Conservation (phyloP, 1,284 basidiomycete genomes). For the Coniophora puteana region DNA sequence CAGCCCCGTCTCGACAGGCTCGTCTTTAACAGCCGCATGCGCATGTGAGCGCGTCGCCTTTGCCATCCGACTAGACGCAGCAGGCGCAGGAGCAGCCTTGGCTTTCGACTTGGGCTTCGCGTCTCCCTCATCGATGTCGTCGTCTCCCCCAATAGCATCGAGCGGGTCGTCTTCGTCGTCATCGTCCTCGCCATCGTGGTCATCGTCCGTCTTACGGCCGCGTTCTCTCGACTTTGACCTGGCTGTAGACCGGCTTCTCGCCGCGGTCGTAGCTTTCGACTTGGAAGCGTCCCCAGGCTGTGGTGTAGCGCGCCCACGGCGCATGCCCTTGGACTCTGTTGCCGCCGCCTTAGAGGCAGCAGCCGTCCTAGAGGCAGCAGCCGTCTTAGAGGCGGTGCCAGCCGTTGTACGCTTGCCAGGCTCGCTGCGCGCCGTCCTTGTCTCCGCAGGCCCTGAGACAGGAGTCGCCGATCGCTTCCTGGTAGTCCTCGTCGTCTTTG, state of each 20-base stretch:
- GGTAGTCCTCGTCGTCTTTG: constrained; percentile 1
- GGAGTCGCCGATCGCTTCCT: constrained; percentile 6
- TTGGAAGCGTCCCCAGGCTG: neutral
- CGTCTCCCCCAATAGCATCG: constrained; percentile 13
- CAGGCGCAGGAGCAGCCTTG: constrained; percentile 15
- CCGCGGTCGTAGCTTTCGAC: neutral
- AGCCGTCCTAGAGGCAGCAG: neutral
- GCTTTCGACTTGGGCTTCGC: constrained; percentile 17
- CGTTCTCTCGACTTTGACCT: constrained; percentile 1
- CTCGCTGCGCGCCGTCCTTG: neutral
- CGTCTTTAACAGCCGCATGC: neutral
- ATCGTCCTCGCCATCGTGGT: constrained; percentile 7
- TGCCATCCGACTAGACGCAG: constrained; percentile 12
- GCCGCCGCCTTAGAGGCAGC: constrained; percentile 1
- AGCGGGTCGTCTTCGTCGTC: constrained; percentile 14
- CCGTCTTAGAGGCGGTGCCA: neutral
- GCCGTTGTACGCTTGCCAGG: constrained; percentile 3
- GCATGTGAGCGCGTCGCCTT: constrained; percentile 2
- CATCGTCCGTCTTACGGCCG: constrained; percentile 9
- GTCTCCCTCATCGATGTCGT: constrained; percentile 10
- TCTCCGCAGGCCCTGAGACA: neutral
- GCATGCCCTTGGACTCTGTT: constrained; percentile 1
- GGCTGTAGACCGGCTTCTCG: constrained; percentile 1
- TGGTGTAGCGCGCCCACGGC: neutral
- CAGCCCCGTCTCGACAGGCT: neutral